Percentiles rank a stretch among this genome's conserved stretches.
Evolutionary conservation across 2,329 filamentous ascomycete genomes (phyloP).

Genomic region (Stachybotrys chartarum): DNA sequence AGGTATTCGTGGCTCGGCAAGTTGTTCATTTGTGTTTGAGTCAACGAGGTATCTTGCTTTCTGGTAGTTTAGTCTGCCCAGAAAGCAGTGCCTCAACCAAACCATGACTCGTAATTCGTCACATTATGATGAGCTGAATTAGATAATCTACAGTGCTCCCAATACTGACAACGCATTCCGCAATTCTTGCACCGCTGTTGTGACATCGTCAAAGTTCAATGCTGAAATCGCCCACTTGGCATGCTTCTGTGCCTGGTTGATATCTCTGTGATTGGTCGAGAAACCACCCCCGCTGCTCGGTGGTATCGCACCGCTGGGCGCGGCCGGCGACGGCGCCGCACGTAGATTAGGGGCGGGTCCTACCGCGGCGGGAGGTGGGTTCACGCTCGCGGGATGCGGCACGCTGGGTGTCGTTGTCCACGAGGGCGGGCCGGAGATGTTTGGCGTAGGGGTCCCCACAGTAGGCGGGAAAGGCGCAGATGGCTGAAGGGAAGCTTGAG

Average conservation of each 20-base stretch:
- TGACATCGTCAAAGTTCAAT: conserved; percentile 90
- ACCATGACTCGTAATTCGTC: no score
- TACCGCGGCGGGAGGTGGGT: conserved; percentile 11
- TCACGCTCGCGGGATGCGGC: conserved; percentile 9
- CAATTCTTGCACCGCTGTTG: conserved; percentile 82
- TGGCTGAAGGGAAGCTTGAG: conserved; percentile 8
- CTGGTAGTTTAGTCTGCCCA: no score
- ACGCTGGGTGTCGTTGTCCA: conserved; percentile 14
- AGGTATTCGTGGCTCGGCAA: no score
- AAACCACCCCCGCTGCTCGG: conserved; percentile 1
- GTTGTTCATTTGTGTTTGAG: no score
- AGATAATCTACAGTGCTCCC: conserved; percentile 41
- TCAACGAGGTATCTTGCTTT: no score
- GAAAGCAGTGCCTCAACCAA: no score
- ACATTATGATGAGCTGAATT: background rate
- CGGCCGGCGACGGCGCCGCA: conserved; percentile 4
- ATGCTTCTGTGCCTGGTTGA: conserved; percentile 84
- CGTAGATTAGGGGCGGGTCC: conserved; percentile 8
- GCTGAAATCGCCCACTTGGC: conserved; percentile 96
- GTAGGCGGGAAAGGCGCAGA: conserved; percentile 11
- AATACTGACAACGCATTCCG: conserved; percentile 64
- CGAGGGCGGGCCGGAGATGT: conserved; percentile 12
- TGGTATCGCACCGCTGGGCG: conserved; percentile 4
- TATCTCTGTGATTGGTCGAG: conserved; percentile 42
- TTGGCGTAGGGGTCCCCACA: conserved; percentile 9